Evolutionary conservation across 73 alveolate species (phyloP), one percentile per base, ranked within the genome.

Genomic region (Stentor roeselii): DNA sequence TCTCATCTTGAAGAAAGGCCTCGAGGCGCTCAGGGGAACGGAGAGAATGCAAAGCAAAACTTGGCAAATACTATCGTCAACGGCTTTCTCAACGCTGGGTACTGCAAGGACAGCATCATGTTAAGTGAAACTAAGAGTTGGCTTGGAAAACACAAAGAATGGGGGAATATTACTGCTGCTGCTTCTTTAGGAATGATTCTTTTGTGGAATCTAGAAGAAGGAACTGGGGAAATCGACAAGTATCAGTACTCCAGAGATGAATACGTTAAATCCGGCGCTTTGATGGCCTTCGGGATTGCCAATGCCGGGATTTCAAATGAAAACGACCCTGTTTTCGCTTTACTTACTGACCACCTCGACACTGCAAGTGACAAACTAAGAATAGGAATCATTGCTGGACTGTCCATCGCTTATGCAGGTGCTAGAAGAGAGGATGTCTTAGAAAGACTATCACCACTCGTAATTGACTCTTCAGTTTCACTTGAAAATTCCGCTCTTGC

Each of bases 51-150:
- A 27, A 42, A 80, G 87, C 85, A 91, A 76, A 97, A 95, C 75
- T 78, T 98, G 86, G 99, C 99, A 0, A 89, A 96, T 30, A 94
- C 99, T 39, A 94, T 94, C 82, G 99, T 96, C 40, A 96, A 97
- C 74, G 99, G 98, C 39, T 98, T 98, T 88, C 98, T 98, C 32
- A 98, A 98, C 86, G 99, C 99, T 34, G 99, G 99, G 37, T 97
- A 86, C 91, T 98, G 99, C 83, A 97, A 95, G 61, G 99, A 95
- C 83, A 86, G 86, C 3, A 92, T 97, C 74, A 89, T 97, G 91
- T 83, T 93, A 3, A 88, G 78, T 59, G 78, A 86, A 60, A 92
- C 84, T 41, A 90, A 92, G n/a, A 90, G 93, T 80, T 97, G 99
- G 99, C 80, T 96, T 42, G 84, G 75, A 82, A 97, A 92, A 83